These are phyloP conservation scores for Candida sithepensis DNA, from an alignment of 805 yeast species.

Conservation along the genomic window DNA sequence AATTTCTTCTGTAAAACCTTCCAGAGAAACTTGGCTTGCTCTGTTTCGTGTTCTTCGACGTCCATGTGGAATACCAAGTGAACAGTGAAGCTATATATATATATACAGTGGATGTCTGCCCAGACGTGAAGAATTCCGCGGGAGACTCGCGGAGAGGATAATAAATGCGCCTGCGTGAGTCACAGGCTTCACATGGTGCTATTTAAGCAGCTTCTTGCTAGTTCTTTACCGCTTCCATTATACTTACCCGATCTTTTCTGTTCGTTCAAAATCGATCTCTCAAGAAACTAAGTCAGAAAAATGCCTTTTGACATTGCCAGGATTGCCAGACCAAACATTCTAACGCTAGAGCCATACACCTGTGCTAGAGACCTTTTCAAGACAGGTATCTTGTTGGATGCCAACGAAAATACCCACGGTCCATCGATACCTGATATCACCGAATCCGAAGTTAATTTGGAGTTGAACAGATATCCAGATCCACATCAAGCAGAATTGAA, in stretches of 20 bases:
- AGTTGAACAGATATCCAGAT: constrained; percentile 91
- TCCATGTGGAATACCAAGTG: neutral
- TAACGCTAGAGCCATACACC: constrained; percentile 80
- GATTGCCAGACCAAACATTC: constrained; percentile 82
- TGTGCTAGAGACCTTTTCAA: constrained; percentile 96
- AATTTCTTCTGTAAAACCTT: neutral
- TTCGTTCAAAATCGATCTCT: too few relatives aligned
- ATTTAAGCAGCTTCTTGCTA: too few relatives aligned
- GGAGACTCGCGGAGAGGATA: too few relatives aligned
- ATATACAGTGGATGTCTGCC: too few relatives aligned
- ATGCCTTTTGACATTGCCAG: constrained; percentile 47
- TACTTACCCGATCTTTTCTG: too few relatives aligned
- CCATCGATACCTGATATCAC: constrained; percentile 57
- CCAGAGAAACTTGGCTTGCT: neutral
- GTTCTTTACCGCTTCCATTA: too few relatives aligned
- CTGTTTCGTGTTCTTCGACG: neutral
- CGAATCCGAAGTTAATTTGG: constrained; percentile 43
- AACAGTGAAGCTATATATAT: too few relatives aligned
- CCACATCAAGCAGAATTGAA: constrained; percentile 88
- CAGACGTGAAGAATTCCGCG: too few relatives aligned
- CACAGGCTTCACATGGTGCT: too few relatives aligned
- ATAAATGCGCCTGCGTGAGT: too few relatives aligned
- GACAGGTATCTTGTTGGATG: constrained; percentile 85
- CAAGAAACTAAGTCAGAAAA: too few relatives aligned
- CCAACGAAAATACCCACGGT: constrained; percentile 94